phyloP scores from a whole-genome alignment of 306 rosid species.

The Cucumis sativus region Cucumber_9930_V3 NC_026659.2:29316501-29317000 shows the following conservation, averaged over 20 bases:
- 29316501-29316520: slow-evolving; percentile 86
- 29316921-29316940: slow-evolving; percentile 88
- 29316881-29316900: slow-evolving; percentile 84
- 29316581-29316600: slow-evolving; percentile 73
- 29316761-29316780: slow-evolving; percentile 75
- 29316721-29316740: slow-evolving; percentile 79
- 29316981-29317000: slow-evolving; percentile 94
- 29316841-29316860: slow-evolving; percentile 93
- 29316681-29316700: slow-evolving; percentile 97
- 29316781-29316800: slow-evolving; percentile 91
- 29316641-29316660: slow-evolving; percentile 76
- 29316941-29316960: slow-evolving; percentile 72
- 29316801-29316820: slow-evolving; percentile 61
- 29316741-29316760: slow-evolving; percentile 66
- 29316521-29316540: slow-evolving; percentile 75
- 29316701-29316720: slow-evolving; percentile 85
- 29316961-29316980: slow-evolving; percentile 67
- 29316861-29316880: slow-evolving; percentile 87
- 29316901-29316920: slow-evolving; percentile 90
- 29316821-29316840: slow-evolving; percentile 88
- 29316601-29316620: slow-evolving; percentile 89
- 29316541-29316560: slow-evolving; percentile 75
- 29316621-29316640: slow-evolving; percentile 64
- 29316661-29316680: slow-evolving; percentile 83
- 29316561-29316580: slow-evolving; percentile 78